Evolutionary conservation across 768 basidiomycete species (phyloP).

Genomic region (Lanmaoa pseudosensibilis): DNA sequence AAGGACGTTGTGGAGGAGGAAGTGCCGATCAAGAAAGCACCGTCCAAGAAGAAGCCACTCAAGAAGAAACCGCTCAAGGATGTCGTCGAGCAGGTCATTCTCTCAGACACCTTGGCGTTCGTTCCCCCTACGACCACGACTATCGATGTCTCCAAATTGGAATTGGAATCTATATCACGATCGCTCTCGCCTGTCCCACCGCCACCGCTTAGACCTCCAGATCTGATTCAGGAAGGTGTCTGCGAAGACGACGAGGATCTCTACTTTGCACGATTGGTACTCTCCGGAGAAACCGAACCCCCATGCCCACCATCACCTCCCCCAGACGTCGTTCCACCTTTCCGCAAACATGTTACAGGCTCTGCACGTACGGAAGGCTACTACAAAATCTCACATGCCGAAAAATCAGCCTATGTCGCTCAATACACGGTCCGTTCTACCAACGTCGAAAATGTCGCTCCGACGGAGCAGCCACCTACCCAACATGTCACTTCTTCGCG

Average conservation of each 20-base stretch:
- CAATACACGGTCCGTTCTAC: slow-evolving; percentile 74
- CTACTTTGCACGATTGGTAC: slow-evolving; percentile 60
- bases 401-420: slow-evolving; percentile 90
- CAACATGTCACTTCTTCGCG: slow-evolving; percentile 72
- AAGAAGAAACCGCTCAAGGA: slow-evolving; percentile 38
- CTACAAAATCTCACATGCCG: slow-evolving; percentile 90
- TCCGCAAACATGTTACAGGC: slow-evolving; percentile 78
- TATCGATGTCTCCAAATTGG: slow-evolving; percentile 46
- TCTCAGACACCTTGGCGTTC: slow-evolving; percentile 50
- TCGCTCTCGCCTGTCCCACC: slow-evolving; percentile 53
- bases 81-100: slow-evolving; percentile 50
- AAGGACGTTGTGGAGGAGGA: slow-evolving; percentile 39
- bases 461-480: slow-evolving; percentile 42
- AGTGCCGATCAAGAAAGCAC: slow-evolving; percentile 35
- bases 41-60: slow-evolving; percentile 35
- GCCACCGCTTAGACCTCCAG: slow-evolving; percentile 47
- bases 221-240: slow-evolving; percentile 55
- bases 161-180: slow-evolving; percentile 40
- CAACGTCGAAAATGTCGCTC: slow-evolving; percentile 43
- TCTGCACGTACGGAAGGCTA: slow-evolving; percentile 93
- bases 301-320: slow-evolving; percentile 32
- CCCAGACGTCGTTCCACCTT: slow-evolving; percentile 47
- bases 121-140: slow-evolving; percentile 51
- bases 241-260: slow-evolving; percentile 89
- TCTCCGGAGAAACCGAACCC: slow-evolving; percentile 28